phyloP scores from a whole-genome alignment of 2,329 filamentous ascomycete genomes.

The Fonsecaea erecta region DNA sequence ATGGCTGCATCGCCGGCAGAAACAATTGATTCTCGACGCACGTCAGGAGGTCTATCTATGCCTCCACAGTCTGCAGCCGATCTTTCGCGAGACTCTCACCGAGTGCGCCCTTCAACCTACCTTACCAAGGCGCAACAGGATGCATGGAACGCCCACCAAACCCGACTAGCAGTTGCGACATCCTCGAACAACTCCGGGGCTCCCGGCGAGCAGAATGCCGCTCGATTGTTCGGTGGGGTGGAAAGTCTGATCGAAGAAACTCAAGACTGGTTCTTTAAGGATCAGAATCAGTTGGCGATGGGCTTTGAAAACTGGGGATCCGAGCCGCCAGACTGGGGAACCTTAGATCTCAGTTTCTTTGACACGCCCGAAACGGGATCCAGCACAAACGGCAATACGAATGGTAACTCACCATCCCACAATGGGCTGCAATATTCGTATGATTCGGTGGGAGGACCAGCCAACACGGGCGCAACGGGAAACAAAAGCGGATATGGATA shows the following conservation, averaged over 20 bases:
- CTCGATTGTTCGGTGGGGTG: constrained; percentile 62
- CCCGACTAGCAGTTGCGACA: constrained; percentile 32
- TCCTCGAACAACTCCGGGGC: constrained; percentile 35
- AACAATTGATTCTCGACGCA: constrained; percentile 30
- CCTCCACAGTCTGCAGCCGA: constrained; percentile 40
- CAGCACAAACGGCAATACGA: constrained; percentile 13
- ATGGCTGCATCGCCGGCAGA: constrained; percentile 29
- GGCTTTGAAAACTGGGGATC: constrained; percentile 66
- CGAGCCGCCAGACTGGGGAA: constrained; percentile 32
- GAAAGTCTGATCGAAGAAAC: constrained; percentile 66
- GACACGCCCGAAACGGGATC: constrained; percentile 19
- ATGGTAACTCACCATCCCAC: constrained; percentile 26
- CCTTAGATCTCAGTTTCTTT: constrained; percentile 31
- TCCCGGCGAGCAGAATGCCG: constrained; percentile 49
- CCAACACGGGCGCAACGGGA: neutral
- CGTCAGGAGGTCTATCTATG: constrained; percentile 35
- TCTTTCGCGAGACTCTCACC: constrained; percentile 29
- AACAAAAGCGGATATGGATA: neutral
- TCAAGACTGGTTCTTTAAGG: constrained; percentile 68
- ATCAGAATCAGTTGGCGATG: constrained; percentile 64
- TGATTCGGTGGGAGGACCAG: neutral
- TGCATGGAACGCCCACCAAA: constrained; percentile 43
- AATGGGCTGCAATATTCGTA: constrained; percentile 20
- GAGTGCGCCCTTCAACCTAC: constrained; percentile 31
- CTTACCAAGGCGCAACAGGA: constrained; percentile 41